Base-by-base conservation (phyloP, 306 rosid species). In the Coriaria nepalensis region DNA sequence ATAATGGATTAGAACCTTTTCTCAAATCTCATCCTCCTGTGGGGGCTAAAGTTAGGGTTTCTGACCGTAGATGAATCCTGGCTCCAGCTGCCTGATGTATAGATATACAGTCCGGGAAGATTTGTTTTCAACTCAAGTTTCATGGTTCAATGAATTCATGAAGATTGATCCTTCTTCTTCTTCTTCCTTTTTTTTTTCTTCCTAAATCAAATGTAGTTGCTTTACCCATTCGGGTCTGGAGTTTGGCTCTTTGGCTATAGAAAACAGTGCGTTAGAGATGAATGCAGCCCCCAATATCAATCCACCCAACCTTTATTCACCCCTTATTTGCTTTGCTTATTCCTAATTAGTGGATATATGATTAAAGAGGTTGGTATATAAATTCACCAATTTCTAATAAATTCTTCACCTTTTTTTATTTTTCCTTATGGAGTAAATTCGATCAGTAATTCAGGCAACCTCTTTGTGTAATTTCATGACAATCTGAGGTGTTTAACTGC, bases 401-500 rank as follows among this genome's bases (percentile, higher is more conserved):
- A 40, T 33, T 41, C 0, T 38, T 11, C 7, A 11, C 7, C 36
- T 4, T 9, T 13, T 0, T 13, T 8, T 0, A 5, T 6, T 43
- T 1, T 4, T 2, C 32, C 40, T 35, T 15, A 4, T 6, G 2
- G 2, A 4, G 5, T 37, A 13, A 5, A 14, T 39, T 66, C 68
- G 94, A 80, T 85, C 65, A 56, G 96, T 83, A 63, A 78, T 80
- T 87, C 96, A 87, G 96, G 93, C 93, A 80, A 65, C 83, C 83
- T 71, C 43, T 72, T 61, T 67, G 86, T 71, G n/a, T 1, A 49
- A 45, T 6, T 7, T 4, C 12, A 63, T 78, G 66, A 74, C 78
- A 47, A 4, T 61, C 29, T 49, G 47, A 49, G 85, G 94, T 62
- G 94, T 83, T 87, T 2, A 60, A 62, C 83, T 76, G 50, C 93